Percentiles rank a stretch among this genome's conserved stretches.
phyloP scores from a whole-genome alignment of 2,329 filamentous ascomycete species.

The Onygena corvina region DNA sequence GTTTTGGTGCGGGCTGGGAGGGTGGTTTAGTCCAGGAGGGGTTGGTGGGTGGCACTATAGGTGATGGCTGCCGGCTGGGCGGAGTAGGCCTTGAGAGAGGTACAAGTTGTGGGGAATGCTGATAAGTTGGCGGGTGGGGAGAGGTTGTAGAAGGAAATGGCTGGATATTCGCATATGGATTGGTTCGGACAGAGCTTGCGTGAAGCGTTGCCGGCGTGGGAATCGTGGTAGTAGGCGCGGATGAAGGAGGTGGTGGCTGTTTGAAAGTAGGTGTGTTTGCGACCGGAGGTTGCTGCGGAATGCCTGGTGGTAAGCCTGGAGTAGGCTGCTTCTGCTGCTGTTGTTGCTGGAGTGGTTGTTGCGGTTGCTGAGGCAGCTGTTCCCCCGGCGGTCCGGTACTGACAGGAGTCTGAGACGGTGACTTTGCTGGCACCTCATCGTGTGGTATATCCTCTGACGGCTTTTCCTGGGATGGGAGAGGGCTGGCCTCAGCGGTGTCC shows the following conservation, averaged over 20 bases:
- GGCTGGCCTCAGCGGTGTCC: too few species aligned
- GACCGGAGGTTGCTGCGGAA: background rate
- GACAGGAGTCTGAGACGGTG: background rate
- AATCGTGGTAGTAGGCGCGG: too few species aligned
- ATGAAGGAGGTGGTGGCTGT: background rate
- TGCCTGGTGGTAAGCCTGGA: background rate
- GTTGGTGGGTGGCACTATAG: background rate
- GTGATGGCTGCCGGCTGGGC: background rate
- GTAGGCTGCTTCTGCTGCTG: background rate
- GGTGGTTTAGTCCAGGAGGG: background rate
- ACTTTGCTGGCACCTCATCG: background rate
- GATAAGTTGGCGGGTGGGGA: background rate
- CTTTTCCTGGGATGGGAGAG: too few species aligned
- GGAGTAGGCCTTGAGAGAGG: background rate
- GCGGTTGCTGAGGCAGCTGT: too few species aligned
- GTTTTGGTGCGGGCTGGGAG: background rate
- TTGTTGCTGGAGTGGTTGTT: background rate
- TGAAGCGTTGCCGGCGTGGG: too few species aligned
- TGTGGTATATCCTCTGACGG: background rate
- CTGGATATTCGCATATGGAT: conserved; percentile 1
- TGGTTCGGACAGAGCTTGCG: background rate
- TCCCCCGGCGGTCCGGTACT: too few species aligned
- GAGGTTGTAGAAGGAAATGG: background rate
- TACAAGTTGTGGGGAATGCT: background rate
- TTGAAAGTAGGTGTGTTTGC: background rate